A percentile compares a stretch with the other conserved stretches of the same genome.
Evolutionary conservation across 805 yeast genomes (phyloP).

Genomic region (Wickerhamomyces subpelliculosus): DNA sequence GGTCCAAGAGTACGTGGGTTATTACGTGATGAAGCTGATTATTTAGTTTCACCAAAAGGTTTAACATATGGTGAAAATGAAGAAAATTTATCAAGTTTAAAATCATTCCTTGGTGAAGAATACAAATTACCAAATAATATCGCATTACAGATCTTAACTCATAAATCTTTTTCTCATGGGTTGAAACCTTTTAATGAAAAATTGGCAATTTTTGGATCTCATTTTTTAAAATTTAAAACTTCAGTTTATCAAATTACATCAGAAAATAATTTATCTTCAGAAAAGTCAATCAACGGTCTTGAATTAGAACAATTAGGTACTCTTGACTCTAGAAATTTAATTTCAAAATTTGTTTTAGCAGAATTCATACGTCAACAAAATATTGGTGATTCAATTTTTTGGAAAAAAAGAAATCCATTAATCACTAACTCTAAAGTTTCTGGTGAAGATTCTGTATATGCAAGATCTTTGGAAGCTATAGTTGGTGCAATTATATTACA

Average conservation of each 20-base stretch:
- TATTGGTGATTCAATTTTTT: slow-evolving; percentile 51
- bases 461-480: slow-evolving; percentile 51
- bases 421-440: slow-evolving; percentile 36
- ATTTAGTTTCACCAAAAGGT: slow-evolving; percentile 42
- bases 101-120: slow-evolving; percentile 41
- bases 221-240: slow-evolving; percentile 42
- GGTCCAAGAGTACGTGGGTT: slow-evolving; percentile 62
- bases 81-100: slow-evolving; percentile 42
- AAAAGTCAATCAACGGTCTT: slow-evolving; percentile 31
- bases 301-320: slow-evolving; percentile 59
- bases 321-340: slow-evolving; percentile 41
- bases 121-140: slow-evolving; percentile 53
- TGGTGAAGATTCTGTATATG: slow-evolving; percentile 49
- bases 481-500: slow-evolving; percentile 61
- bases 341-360: slow-evolving; percentile 44
- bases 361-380: slow-evolving; percentile 42
- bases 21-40: slow-evolving; percentile 61
- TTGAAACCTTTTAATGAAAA: slow-evolving; percentile 84
- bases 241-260: slow-evolving; percentile 24
- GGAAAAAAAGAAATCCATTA: slow-evolving; percentile 52
- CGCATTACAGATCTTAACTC: slow-evolving; percentile 78
- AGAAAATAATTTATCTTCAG: slow-evolving; percentile 6
- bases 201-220: slow-evolving; percentile 64
- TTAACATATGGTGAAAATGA: slow-evolving; percentile 45
- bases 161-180: slow-evolving; percentile 93